Evolutionary conservation across 2,329 filamentous ascomycete genomes (phyloP), one percentile per base, ranked within the genome.

Genomic region (Talaromyces sp.): DNA sequence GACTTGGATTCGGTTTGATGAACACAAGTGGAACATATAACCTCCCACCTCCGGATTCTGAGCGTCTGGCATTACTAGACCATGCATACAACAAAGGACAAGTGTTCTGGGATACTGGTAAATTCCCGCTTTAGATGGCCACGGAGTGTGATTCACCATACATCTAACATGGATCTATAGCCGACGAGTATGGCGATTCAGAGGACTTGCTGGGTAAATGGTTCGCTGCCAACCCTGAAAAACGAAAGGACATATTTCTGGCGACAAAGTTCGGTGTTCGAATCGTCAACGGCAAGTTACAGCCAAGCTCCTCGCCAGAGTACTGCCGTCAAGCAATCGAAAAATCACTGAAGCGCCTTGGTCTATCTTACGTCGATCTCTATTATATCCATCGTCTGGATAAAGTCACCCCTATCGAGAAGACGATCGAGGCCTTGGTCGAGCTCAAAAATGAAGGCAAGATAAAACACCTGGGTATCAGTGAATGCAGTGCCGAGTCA

Each of bases 381-480:
- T 90, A 87, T 78, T 83, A 91, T 64, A 87, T 92, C 73, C 88
- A 90, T 79, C 91, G 85, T 84, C 86, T 85, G 22, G 78, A 82
- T n/a, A 66, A 69, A 1, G 66, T 75, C 22, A 70, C 67, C 8
- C 80, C 82, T 0, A 77, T 86, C 62, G 83, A 85, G 71, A 76
- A 82, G 52, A 83, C 74, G 4, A 70, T 81, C 37, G 66, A 70
- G 14, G 69, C 75, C 3, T 71, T 81, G 39, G 77, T 75, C 5
- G 64, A 78, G 66, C 75, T 76, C 31, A 73, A 80, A 4, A 73
- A 77, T 66, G 78, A 79, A 62, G 79, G 79, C 43, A 81, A 81
- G 69, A 77, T 82, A 65, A 76, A 77, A 47, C 78, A 75, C 22
- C 76, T 81, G 63, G 78, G 78, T n/a, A 66, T 82, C 31, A 79